Conservation (phyloP, 1,139 yeast genomes). For the Zygoascus hellenicus region DNA sequence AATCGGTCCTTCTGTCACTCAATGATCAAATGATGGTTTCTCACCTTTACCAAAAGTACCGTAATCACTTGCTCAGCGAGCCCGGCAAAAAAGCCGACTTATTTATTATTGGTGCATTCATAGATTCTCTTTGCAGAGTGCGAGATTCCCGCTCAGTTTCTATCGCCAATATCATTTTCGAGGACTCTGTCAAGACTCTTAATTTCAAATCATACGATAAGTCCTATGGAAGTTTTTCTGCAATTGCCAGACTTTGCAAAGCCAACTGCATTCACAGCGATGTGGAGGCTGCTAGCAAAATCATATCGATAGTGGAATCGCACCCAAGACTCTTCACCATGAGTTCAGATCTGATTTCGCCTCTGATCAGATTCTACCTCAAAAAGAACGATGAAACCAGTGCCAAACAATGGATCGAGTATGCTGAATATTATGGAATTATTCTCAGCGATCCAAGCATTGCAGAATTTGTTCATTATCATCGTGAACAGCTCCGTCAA, state of each 20-base stretch:
- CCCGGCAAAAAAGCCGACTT: slow-evolving; percentile 11
- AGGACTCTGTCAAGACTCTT: slow-evolving; percentile 20
- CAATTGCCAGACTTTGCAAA: slow-evolving; percentile 7
- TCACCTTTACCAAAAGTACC: slow-evolving; percentile 20
- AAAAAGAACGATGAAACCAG: slow-evolving; percentile 11
- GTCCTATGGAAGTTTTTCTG: slow-evolving; percentile 1
- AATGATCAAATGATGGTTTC: slow-evolving; percentile 13
- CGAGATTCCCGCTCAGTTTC: slow-evolving; percentile 15
- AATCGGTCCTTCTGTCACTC: slow-evolving; percentile 23
- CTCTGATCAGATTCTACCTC: slow-evolving; percentile 19
- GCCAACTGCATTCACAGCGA: slow-evolving; percentile 11
- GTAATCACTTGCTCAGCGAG: slow-evolving; percentile 10
- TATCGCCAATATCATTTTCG: slow-evolving; percentile 22
- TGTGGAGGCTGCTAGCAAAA: slow-evolving; percentile 19
- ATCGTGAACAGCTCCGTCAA: too few relatives aligned
- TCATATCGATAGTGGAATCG: slow-evolving; percentile 15
- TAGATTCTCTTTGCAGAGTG: slow-evolving; percentile 20
- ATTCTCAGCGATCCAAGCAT: neutral
- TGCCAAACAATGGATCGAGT: slow-evolving; percentile 19
- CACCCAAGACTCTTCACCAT: slow-evolving; percentile 15
- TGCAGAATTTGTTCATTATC: neutral
- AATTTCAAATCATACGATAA: neutral
- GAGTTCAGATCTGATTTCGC: slow-evolving; percentile 15
- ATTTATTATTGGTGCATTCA: slow-evolving; percentile 25
- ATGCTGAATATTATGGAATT: slow-evolving; percentile 18